phyloP scores from a whole-genome alignment of 2,329 filamentous ascomycete genomes.

The Fusarium sp. region DNA sequence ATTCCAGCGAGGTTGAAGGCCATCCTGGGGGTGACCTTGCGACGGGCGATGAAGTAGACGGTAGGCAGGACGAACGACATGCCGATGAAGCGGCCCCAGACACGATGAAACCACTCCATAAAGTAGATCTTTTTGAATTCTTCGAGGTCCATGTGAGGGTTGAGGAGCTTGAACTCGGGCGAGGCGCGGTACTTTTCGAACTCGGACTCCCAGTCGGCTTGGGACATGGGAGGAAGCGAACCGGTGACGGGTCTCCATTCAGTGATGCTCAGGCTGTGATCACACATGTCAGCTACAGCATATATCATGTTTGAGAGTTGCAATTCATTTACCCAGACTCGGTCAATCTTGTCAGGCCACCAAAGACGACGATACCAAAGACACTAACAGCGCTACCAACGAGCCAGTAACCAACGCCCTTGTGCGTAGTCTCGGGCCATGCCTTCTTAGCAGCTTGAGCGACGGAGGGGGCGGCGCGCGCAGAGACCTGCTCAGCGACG shows the following conservation, averaged over 20 bases:
- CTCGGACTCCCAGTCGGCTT: constrained; percentile 86
- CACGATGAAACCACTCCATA: constrained; percentile 97
- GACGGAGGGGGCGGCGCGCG: constrained; percentile 35
- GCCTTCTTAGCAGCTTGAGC: constrained; percentile 47
- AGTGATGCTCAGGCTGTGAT: constrained; percentile 84
- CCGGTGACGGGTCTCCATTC: constrained; percentile 98
- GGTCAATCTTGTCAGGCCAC: constrained; percentile 89
- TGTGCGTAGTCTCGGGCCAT: constrained; percentile 71
- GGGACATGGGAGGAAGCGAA: constrained; percentile 80
- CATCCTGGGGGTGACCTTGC: constrained; percentile 80
- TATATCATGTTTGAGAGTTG: neutral
- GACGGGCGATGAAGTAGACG: constrained; percentile 83
- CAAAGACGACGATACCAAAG: constrained; percentile 96
- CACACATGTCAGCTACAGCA: constrained; percentile 2
- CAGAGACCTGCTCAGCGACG: constrained; percentile 42
- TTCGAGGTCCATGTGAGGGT: constrained; percentile 87
- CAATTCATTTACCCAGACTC: constrained; percentile 80
- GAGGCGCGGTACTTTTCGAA: constrained; percentile 92
- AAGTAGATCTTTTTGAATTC: constrained; percentile 99
- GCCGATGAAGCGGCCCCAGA: constrained; percentile 93
- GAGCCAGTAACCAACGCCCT: constrained; percentile 88
- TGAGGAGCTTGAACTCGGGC: constrained; percentile 90
- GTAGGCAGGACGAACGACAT: constrained; percentile 88
- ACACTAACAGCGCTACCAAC: constrained; percentile 90
- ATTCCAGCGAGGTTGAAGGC: constrained; percentile 81